Conservation (phyloP, 495 filamentous ascomycete genomes). For the Aspergillus taichungensis region DNA sequence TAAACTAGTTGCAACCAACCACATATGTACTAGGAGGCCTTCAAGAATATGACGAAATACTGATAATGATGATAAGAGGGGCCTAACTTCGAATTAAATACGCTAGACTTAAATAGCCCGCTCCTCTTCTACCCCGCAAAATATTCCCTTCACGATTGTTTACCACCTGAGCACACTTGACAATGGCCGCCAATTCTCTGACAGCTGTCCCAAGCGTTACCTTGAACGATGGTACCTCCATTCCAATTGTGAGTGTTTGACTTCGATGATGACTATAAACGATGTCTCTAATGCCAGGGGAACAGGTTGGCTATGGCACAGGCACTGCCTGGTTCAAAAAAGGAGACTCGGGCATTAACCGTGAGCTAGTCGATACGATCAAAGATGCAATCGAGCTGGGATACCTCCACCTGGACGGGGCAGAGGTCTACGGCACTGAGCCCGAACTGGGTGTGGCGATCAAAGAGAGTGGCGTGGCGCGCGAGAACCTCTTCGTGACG, state of each 20-base stretch:
- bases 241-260: conserved; percentile 53
- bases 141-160: too few species aligned
- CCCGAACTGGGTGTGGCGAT: conserved; percentile 66
- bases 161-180: neutral
- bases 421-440: conserved; percentile 80
- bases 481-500: conserved; percentile 65
- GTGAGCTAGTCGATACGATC: conserved; percentile 45
- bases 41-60: too few species aligned
- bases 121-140: too few species aligned
- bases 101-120: too few species aligned
- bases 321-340: conserved; percentile 54
- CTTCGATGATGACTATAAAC: neutral
- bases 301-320: conserved; percentile 64
- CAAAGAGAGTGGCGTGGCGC: conserved; percentile 52
- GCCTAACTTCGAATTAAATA: too few species aligned
- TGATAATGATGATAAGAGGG: too few species aligned
- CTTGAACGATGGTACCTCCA: conserved; percentile 62
- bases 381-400: conserved; percentile 61
- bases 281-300: neutral
- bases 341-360: conserved; percentile 25
- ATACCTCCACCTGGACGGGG: conserved; percentile 71
- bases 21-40: too few species aligned
- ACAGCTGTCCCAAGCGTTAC: too few species aligned
- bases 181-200: neutral
- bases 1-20: too few species aligned